Evolutionary conservation across 1,139 yeast species (phyloP), one percentile per base, ranked within the genome.

Genomic region (Lodderomyces pseudojiufengensis): DNA sequence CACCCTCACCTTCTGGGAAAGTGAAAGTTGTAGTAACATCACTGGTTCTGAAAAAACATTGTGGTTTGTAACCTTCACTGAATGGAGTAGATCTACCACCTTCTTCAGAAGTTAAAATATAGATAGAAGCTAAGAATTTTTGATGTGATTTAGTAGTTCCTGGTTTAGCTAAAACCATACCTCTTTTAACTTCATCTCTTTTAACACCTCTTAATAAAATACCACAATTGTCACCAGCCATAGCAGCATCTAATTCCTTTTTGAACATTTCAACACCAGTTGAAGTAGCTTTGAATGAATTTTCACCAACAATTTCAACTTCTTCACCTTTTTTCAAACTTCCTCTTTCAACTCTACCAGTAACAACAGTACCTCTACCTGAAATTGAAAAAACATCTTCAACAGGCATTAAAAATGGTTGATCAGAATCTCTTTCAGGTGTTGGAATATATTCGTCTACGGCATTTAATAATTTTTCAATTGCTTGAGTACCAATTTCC

Each of bases 151-250:
- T 80, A 55, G 90, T 86, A 49, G 95, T 73, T 50, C 87, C 90
- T 54, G 96, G 92, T 75, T 88, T 88, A 57, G 95, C 84, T 58
- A 90, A 73, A 52, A 92, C 95, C 97, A 92, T 92, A 73, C 98
- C 98, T 74, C 98, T 87, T 69, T 78, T 77, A 54, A 92, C 76
- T 60, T 92, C 95, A 60, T 92, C 98, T 75, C 97, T 88, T 80
- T 88, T 90, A 62, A 90, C 80, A 78, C 98, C 98, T 78, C 98
- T 88, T 64, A 92, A 78, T 65, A 92, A 75, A 55, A 92, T 80
- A 71, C 98, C 98, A 64, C 96, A 95, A 69, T 94, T 92, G 74
- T 92, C 98, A 76, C 98, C 98, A 57, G 97, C 97, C 80, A 84
- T 84, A 51, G 97, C 97, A 56, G 81, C 78, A 70, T 88, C 97